A percentile compares a stretch with the other conserved stretches of the same genome.
phyloP scores from a whole-genome alignment of 495 filamentous ascomycete genomes.

The Penicillium argentinense region DNA sequence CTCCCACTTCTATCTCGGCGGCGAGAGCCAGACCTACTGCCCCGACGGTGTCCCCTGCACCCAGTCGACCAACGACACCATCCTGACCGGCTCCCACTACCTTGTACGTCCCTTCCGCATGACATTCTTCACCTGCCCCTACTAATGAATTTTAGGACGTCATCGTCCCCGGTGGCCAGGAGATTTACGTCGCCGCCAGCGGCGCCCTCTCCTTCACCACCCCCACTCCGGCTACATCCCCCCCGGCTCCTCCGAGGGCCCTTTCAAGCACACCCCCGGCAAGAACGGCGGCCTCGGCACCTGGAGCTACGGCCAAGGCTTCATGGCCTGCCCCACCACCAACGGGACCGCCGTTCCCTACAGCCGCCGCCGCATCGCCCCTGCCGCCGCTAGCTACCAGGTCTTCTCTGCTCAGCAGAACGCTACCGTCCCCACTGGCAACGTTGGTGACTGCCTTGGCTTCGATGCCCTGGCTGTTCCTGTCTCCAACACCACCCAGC shows the following conservation, averaged over 20 bases:
- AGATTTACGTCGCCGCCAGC: constrained; percentile 53
- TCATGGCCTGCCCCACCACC: constrained; percentile 36
- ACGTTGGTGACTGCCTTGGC: constrained; percentile 32
- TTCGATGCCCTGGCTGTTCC: constrained; percentile 29
- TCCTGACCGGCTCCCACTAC: constrained; percentile 23
- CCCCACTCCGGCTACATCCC: constrained; percentile 57
- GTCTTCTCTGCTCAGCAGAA: constrained; percentile 36
- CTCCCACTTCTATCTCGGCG: constrained; percentile 34
- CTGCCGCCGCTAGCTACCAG: constrained; percentile 26
- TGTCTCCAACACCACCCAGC: constrained; percentile 8
- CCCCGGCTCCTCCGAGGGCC: constrained; percentile 41
- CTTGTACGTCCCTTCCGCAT: constrained; percentile 10
- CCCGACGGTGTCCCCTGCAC: constrained; percentile 26
- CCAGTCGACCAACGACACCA: constrained; percentile 33
- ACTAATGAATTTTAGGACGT: constrained; percentile 35
- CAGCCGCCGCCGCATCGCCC: constrained; percentile 8
- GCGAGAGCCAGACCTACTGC: constrained; percentile 29
- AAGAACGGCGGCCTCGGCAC: constrained; percentile 14
- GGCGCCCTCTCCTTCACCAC: constrained; percentile 56
- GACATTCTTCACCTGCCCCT: not conserved
- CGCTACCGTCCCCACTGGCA: constrained; percentile 33
- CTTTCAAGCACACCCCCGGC: constrained; percentile 37
- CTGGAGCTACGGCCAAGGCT: constrained; percentile 32
- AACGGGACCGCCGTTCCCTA: constrained; percentile 6
- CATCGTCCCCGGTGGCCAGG: constrained; percentile 61